Evolutionary conservation across 106 monocot genomes (phyloP).

Genomic region (Narthecium ossifragum): DNA sequence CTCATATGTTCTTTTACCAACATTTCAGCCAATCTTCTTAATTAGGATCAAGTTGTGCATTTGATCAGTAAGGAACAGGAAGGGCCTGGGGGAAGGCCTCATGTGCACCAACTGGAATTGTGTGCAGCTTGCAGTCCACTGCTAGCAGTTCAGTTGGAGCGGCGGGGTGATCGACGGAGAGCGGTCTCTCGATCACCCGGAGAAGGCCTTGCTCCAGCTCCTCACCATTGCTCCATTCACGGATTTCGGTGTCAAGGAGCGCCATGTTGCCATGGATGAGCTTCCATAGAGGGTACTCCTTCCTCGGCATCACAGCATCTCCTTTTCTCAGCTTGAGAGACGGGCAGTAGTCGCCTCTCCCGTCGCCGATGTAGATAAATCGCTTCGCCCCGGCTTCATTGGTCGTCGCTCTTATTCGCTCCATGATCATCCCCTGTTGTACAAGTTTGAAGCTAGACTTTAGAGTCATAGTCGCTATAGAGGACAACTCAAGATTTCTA

Average conservation of each 20-base stretch:
- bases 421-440: slow-evolving; percentile 18
- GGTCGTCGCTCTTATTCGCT: slow-evolving; percentile 8
- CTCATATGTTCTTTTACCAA: not conserved
- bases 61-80: not conserved
- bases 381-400: not conserved
- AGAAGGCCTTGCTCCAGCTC: slow-evolving; percentile 21
- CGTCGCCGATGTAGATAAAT: slow-evolving; percentile 20
- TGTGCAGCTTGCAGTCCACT: slow-evolving; percentile 8
- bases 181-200: slow-evolving; percentile 12
- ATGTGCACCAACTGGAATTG: not conserved
- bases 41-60: not conserved
- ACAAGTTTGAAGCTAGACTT: no score
- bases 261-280: slow-evolving; percentile 7
- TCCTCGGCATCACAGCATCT: slow-evolving; percentile 11
- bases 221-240: slow-evolving; percentile 20
- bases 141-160: not conserved
- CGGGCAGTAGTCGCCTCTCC: slow-evolving; percentile 23
- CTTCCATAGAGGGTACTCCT: slow-evolving; percentile 12
- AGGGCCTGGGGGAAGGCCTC: not conserved
- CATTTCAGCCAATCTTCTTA: not conserved
- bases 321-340: slow-evolving; percentile 1
- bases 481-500: no score
- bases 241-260: slow-evolving; percentile 8
- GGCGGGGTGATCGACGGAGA: not conserved
- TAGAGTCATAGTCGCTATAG: no score